Evolutionary conservation across 805 yeast genomes (phyloP).

Genomic region (Metschnikowia lachancei): DNA sequence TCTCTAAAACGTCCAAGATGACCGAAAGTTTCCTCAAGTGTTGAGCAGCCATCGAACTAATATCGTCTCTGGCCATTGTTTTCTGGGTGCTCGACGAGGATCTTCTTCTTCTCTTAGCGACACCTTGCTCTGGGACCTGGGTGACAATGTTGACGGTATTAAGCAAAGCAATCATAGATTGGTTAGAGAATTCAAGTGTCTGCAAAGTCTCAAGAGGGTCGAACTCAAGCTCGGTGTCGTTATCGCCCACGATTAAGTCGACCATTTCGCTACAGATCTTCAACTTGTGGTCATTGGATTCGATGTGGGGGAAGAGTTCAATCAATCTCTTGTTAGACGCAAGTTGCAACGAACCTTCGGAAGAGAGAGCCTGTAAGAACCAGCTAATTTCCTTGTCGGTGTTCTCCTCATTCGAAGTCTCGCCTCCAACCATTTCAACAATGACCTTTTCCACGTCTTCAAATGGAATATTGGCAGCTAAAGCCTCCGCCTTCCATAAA

Average conservation of each 20-base stretch:
- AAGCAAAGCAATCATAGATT: conserved; percentile 57
- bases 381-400: conserved; percentile 54
- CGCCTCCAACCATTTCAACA: conserved; percentile 54
- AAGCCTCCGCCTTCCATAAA: conserved; percentile 44
- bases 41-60: conserved; percentile 69
- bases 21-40: conserved; percentile 78
- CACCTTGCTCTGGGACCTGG: conserved; percentile 44
- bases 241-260: conserved; percentile 53
- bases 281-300: conserved; percentile 51
- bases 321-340: conserved; percentile 51
- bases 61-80: conserved; percentile 67
- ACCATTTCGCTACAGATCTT: conserved; percentile 48
- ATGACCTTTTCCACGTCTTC: conserved; percentile 54
- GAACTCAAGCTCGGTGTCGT: conserved; percentile 22
- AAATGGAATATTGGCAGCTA: conserved; percentile 48
- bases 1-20: conserved; percentile 74
- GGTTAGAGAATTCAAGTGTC: conserved; percentile 51
- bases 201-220: conserved; percentile 51
- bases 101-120: conserved; percentile 77
- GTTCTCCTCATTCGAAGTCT: conserved; percentile 49
- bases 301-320: conserved; percentile 56
- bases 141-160: conserved; percentile 56
- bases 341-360: conserved; percentile 31
- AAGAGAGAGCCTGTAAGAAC: conserved; percentile 47
- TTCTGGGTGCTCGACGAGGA: conserved; percentile 75